phyloP scores from a whole-genome alignment of 2,329 filamentous ascomycete species.

The Lasiodiplodia gonubiensis region DNA sequence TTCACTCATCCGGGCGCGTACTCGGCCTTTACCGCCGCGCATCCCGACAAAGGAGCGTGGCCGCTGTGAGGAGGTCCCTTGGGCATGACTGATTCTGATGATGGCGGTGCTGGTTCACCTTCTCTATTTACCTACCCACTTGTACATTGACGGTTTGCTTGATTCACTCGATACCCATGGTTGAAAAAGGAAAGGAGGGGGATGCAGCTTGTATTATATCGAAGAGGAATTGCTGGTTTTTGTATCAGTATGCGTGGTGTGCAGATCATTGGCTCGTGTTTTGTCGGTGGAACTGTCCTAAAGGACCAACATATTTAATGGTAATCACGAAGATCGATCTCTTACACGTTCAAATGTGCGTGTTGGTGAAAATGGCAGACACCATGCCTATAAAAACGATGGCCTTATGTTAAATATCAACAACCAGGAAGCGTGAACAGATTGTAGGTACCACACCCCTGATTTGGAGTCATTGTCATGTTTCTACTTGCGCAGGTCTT shows the following conservation, averaged over 20 bases:
- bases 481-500: too few species aligned
- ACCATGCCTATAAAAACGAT: background rate
- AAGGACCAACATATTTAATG: background rate
- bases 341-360: background rate
- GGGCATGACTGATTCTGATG: background rate
- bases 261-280: background rate
- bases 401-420: background rate
- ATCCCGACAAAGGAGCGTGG: conserved; percentile 14
- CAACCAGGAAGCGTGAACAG: background rate
- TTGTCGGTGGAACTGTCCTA: background rate
- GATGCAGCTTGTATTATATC: background rate
- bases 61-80: background rate
- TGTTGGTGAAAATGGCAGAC: background rate
- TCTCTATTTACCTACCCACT: background rate
- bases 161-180: conserved; percentile 4
- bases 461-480: too few species aligned
- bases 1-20: conserved; percentile 27
- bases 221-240: background rate
- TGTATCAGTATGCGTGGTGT: background rate
- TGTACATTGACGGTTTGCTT: background rate
- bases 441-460: too few species aligned
- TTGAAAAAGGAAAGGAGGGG: conserved; percentile 2
- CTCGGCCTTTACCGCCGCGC: conserved; percentile 17
- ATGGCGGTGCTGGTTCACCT: background rate
- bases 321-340: background rate